These are phyloP conservation scores for Auriscalpium vulgare DNA, from an alignment of 768 basidiomycete genomes.

Conservation along the genomic window DNA sequence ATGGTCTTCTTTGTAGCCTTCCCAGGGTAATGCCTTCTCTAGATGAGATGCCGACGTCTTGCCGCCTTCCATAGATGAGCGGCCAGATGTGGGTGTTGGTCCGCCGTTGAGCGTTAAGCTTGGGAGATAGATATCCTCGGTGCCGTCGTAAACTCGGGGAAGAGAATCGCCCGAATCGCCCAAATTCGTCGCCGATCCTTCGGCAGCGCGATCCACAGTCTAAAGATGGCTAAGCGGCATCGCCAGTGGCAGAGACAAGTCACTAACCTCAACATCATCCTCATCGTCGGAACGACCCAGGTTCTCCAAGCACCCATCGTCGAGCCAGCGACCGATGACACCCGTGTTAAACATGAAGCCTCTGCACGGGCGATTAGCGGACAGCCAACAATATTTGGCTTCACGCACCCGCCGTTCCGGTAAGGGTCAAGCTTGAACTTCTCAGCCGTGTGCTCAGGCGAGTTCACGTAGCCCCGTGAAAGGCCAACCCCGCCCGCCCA, in stretches of 20 bases:
- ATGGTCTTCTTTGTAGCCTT: constrained; percentile 42
- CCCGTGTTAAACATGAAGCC: constrained; percentile 56
- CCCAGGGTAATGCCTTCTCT: constrained; percentile 31
- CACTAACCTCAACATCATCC: constrained; percentile 20
- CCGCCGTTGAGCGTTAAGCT: too few relatives aligned
- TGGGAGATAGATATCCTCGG: too few relatives aligned
- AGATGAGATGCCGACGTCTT: constrained; percentile 6
- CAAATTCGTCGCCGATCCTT: too few relatives aligned
- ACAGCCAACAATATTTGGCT: neutral
- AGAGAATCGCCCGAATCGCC: too few relatives aligned
- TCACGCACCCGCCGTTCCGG: constrained; percentile 35
- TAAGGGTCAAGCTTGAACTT: constrained; percentile 45
- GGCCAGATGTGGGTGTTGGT: too few relatives aligned
- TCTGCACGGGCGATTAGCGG: constrained; percentile 16
- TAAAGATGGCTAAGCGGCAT: too few relatives aligned
- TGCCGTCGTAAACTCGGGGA: too few relatives aligned
- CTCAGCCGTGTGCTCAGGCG: constrained; percentile 47
- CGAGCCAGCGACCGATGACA: constrained; percentile 48
- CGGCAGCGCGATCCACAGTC: too few relatives aligned
- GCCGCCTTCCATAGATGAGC: neutral
- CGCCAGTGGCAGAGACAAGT: too few relatives aligned
- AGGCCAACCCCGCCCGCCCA: constrained; percentile 61
- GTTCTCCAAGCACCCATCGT: constrained; percentile 47
- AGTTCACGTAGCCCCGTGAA: constrained; percentile 45
- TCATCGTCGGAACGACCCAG: constrained; percentile 56